A percentile compares a stretch with the other conserved stretches of the same genome.
Evolutionary conservation across 2,329 filamentous ascomycete genomes (phyloP).

Genomic region (Magnaporthiopsis incrustans): DNA sequence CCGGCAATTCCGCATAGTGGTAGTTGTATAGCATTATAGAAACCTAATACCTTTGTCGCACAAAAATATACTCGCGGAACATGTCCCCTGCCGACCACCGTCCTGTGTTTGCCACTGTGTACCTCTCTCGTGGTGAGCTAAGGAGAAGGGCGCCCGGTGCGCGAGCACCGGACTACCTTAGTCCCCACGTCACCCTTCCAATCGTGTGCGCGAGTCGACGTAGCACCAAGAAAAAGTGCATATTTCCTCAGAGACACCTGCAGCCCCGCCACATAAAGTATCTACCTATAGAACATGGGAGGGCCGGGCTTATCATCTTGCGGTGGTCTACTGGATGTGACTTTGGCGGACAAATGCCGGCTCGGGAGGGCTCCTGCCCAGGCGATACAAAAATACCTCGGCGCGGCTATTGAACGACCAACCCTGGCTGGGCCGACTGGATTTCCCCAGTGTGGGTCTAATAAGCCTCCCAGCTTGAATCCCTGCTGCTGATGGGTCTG

Average conservation of each 20-base stretch:
- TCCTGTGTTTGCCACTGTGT: not conserved
- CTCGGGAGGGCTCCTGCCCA: not conserved
- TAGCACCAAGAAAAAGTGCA: no score
- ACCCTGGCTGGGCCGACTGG: not conserved
- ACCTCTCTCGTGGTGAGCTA: not conserved
- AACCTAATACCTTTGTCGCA: not conserved
- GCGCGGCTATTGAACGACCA: not conserved
- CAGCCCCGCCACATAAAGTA: not conserved
- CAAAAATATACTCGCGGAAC: not conserved
- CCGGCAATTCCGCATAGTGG: not conserved
- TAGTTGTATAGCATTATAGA: not conserved
- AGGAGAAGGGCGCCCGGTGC: not conserved
- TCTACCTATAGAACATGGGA: no score
- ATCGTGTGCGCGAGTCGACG: no score
- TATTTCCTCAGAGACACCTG: not conserved
- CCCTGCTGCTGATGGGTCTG: not conserved
- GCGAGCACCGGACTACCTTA: no score
- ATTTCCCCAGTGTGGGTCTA: not conserved
- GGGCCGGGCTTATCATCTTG: not conserved
- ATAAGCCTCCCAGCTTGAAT: not conserved
- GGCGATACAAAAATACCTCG: not conserved
- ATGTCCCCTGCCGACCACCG: not conserved
- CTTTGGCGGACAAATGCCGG: not conserved
- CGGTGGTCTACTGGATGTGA: not conserved
- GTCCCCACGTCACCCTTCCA: no score